Evolutionary conservation across 2,329 filamentous ascomycete species (phyloP), one percentile per base, ranked within the genome.

Genomic region (Albophoma yamanashiensis): DNA sequence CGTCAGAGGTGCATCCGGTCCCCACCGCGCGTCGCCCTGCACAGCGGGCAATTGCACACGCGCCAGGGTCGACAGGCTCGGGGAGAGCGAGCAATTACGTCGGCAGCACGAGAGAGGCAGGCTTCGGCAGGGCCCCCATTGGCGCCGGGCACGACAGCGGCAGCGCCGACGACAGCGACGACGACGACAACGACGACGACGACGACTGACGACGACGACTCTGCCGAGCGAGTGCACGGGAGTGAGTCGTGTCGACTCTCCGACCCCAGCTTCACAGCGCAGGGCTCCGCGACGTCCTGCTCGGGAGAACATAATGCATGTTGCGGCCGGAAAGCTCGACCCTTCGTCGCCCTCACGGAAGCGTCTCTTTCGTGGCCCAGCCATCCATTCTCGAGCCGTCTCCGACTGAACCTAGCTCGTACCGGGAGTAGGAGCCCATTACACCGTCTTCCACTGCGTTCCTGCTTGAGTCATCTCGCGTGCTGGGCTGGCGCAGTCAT

Each of bases 1-100:
- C 15, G 27, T 45, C 55, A 56, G 55, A 57, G 55, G 55, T 57
- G 55, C 55, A 57, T 57, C 25, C 55, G 25, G 55, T 57, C 40
- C 14, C 55, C 55, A 45, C 55, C 39, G 7, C n/a, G 31, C 31
- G 20, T 55, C 50, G 50, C 50, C 50, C 31, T 34, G 20, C 4
- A 55, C 50, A 17, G 27, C 34, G 50, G 17, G 50, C 47, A 53
- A 34, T n/a, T 36, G 31, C 31, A 53, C 50, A 14, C 50, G 17
- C 27, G 31, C 50, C 50, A 11, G 14, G 14, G 34, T 36, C 34
- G 34, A 36, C 31, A 31, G 50, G 20, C 31, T 53, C 50, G 50
- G 31, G 17, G 50, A n/a, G 50, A 22, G 50, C 50, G 50, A 53
- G 31, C 50, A 36, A 36, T 2, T 9, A 11, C 20, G 31, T 14